A percentile compares a stretch with the other conserved stretches of the same genome.
Conservation (phyloP, 352 stramenopile species). For the Globisporangium spiculum region DNA sequence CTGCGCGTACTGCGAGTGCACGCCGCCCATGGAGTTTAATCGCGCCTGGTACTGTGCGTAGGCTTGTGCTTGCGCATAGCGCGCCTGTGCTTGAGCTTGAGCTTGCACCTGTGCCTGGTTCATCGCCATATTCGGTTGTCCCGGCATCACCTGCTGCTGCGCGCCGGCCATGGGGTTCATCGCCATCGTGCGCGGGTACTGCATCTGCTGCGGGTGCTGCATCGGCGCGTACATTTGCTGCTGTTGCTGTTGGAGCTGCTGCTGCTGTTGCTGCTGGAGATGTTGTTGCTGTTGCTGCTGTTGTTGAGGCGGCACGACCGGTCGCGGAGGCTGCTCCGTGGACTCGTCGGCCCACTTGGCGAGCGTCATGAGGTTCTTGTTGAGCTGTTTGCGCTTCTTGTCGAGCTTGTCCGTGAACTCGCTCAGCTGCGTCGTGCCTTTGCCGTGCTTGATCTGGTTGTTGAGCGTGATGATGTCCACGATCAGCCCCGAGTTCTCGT, state of each 20-base stretch:
- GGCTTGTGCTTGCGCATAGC: conserved; percentile 39
- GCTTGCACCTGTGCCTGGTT: conserved; percentile 28
- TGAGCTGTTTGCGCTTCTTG: conserved; percentile 88
- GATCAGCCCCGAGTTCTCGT: conserved; percentile 85
- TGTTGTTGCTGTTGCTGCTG: conserved; percentile 27
- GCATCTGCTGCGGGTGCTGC: conserved; percentile 27
- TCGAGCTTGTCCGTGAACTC: conserved; percentile 85
- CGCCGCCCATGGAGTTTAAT: conserved; percentile 48
- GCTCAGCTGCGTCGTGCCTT: conserved; percentile 65
- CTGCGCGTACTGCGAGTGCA: conserved; percentile 30
- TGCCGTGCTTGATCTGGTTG: conserved; percentile 85
- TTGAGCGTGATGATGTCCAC: conserved; percentile 89
- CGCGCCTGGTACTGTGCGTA: conserved; percentile 65
- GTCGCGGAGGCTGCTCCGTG: conserved; percentile 57
- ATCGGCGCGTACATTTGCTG: conserved; percentile 23
- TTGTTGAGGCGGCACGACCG: conserved; percentile 20
- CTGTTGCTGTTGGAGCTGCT: conserved; percentile 14
- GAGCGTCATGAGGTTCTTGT: conserved; percentile 89
- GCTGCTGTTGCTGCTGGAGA: conserved; percentile 20
- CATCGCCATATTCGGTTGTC: conserved; percentile 19
- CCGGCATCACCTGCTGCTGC: conserved; percentile 16
- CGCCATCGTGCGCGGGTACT: conserved; percentile 18
- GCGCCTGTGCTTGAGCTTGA: conserved; percentile 27
- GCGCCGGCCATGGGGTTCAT: conserved; percentile 29
- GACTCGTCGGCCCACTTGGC: conserved; percentile 87